Evolutionary conservation across 768 basidiomycete species (phyloP).

Genomic region (Boletus rubescentipes): DNA sequence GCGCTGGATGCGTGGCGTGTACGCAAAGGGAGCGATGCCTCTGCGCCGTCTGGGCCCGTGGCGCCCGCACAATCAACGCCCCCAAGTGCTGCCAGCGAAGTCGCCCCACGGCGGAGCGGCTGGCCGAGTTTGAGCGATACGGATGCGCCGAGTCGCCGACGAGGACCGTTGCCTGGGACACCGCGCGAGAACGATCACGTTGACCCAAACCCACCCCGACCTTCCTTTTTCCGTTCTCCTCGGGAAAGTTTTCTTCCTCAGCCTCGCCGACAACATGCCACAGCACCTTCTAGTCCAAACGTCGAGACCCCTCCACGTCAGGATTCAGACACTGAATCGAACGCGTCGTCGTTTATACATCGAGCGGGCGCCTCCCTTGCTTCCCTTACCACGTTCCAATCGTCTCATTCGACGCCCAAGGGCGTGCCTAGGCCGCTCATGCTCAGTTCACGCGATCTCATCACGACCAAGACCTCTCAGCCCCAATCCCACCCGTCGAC

Average conservation of each 20-base stretch:
- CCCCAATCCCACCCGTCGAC: conserved; percentile 25
- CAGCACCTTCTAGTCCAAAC: conserved; percentile 36
- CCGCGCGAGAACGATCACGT: conserved; percentile 35
- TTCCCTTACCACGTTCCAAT: conserved; percentile 43
- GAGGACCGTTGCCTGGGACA: conserved; percentile 41
- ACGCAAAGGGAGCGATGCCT: conserved; percentile 16
- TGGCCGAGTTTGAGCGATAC: conserved; percentile 11
- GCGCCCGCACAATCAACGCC: conserved; percentile 11
- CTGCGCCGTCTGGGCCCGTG: conserved; percentile 1
- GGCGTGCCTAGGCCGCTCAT: conserved; percentile 65
- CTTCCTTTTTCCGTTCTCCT: conserved; percentile 54
- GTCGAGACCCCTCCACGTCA: conserved; percentile 8
- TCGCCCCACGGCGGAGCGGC: conserved; percentile 8
- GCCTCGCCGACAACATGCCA: conserved; percentile 27
- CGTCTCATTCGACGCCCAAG: conserved; percentile 40
- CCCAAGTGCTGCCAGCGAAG: conserved; percentile 24
- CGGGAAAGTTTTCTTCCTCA: conserved; percentile 53
- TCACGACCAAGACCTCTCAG: conserved; percentile 29
- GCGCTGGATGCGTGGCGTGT: conserved; percentile 39
- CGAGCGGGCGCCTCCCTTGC: conserved; percentile 41
- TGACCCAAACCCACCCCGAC: conserved; percentile 53
- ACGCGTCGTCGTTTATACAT: conserved; percentile 31
- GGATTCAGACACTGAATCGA: conserved; percentile 22
- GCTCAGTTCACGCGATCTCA: conserved; percentile 50
- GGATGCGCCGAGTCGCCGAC: conserved; percentile 24